These are phyloP conservation scores for Solanum hybrid DNA, from an alignment of 305 asterid genomes.

Conservation along the genomic window DNA sequence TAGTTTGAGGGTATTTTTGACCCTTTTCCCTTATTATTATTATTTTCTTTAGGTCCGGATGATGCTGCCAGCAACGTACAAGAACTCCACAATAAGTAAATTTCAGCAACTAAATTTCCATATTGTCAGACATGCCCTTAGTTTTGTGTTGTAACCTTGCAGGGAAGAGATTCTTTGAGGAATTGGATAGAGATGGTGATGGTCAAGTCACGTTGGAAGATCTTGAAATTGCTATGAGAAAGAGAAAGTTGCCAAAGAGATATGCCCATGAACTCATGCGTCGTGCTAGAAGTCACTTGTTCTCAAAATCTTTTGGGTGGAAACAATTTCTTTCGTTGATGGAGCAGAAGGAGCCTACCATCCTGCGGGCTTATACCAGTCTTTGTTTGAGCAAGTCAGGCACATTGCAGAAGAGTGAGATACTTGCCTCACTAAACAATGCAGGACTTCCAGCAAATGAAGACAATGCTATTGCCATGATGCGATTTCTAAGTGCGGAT, in stretches of 20 bases:
- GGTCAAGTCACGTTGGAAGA: constrained; percentile 95
- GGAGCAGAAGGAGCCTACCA: constrained; percentile 99
- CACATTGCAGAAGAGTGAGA: constrained; percentile 83
- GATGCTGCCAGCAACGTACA: not conserved
- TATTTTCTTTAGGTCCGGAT: not conserved
- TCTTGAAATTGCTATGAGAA: constrained; percentile 88
- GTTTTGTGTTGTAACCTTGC: constrained; percentile 17
- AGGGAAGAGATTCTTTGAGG: constrained; percentile 93
- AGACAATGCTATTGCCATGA: constrained; percentile 97
- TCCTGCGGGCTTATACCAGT: constrained; percentile 91
- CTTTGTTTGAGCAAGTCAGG: constrained; percentile 97
- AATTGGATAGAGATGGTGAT: constrained; percentile 96
- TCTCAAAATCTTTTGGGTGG: constrained; percentile 94
- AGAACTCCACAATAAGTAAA: not conserved
- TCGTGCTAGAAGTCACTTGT: constrained; percentile 83
- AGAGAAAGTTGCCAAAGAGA: constrained; percentile 85
- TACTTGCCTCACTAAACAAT: constrained; percentile 70
- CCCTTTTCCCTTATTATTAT: not conserved
- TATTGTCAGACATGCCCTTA: not conserved
- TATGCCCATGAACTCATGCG: constrained; percentile 88
- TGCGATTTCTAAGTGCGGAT: constrained; percentile 93
- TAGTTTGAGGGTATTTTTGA: too few species aligned
- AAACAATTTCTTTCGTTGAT: constrained; percentile 83
- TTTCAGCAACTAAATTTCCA: not conserved
- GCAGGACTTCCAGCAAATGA: constrained; percentile 98